These are phyloP conservation scores for Jacaranda mimosifolia DNA, from an alignment of 257 asterid genomes.

Conservation along the genomic window DNA sequence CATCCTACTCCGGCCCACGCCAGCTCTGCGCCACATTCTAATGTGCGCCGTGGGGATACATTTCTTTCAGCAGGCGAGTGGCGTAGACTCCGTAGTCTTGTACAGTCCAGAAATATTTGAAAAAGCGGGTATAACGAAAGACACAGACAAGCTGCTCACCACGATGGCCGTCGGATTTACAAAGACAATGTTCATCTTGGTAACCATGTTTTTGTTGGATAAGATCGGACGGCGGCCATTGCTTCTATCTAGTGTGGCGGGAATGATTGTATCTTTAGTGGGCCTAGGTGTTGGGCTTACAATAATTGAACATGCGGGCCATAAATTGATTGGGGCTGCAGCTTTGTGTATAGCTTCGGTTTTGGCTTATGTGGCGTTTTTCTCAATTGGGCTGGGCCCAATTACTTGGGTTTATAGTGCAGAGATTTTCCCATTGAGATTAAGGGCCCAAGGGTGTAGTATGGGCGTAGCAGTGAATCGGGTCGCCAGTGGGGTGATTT, in stretches of 20 bases:
- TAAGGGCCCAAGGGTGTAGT: slow-evolving; percentile 74
- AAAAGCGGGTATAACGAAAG: slow-evolving; percentile 54
- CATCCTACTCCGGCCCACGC: slow-evolving; percentile 57
- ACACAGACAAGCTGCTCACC: slow-evolving; percentile 49
- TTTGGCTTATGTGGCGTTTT: slow-evolving; percentile 58
- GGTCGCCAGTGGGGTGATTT: slow-evolving; percentile 59
- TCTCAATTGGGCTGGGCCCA: slow-evolving; percentile 79
- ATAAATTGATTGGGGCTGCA: slow-evolving; percentile 52
- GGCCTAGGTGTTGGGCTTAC: slow-evolving; percentile 55
- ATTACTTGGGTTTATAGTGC: slow-evolving; percentile 74
- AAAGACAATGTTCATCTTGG: slow-evolving; percentile 63
- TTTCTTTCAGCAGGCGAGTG: slow-evolving; percentile 72
- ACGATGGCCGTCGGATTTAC: slow-evolving; percentile 69
- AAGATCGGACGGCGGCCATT: slow-evolving; percentile 66
- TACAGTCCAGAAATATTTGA: slow-evolving; percentile 64
- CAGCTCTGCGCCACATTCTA: slow-evolving; percentile 59
- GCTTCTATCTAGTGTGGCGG: slow-evolving; percentile 60
- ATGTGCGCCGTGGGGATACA: slow-evolving; percentile 63
- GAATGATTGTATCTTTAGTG: slow-evolving; percentile 51
- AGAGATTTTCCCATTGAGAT: slow-evolving; percentile 65
- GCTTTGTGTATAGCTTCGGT: slow-evolving; percentile 44
- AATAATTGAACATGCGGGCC: slow-evolving; percentile 42
- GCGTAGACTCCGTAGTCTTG: slow-evolving; percentile 70
- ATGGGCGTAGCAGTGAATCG: slow-evolving; percentile 64
- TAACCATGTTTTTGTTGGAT: slow-evolving; percentile 63